A percentile compares a stretch with the other conserved stretches of the same genome.
phyloP scores from a whole-genome alignment of 1,284 basidiomycete species.

The Heterobasidion occidentale region DNA sequence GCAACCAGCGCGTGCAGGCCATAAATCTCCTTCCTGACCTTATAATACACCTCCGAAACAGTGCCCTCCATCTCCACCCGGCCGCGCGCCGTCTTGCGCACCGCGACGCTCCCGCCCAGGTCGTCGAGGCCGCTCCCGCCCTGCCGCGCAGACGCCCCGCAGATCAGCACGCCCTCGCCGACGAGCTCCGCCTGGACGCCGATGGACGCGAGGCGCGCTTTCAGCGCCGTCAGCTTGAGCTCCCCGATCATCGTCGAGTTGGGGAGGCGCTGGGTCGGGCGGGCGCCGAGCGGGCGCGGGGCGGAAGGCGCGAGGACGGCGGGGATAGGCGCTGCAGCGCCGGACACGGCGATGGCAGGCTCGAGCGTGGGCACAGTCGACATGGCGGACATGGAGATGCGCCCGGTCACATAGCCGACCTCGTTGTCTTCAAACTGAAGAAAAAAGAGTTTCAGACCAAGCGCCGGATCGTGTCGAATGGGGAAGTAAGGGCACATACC shows the following conservation, averaged over 20 bases:
- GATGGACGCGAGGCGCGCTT: constrained; percentile 63
- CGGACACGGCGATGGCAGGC: constrained; percentile 25
- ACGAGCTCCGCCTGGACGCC: constrained; percentile 87
- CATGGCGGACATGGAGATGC: constrained; percentile 74
- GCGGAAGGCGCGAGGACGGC: constrained; percentile 19
- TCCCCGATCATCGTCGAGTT: constrained; percentile 95
- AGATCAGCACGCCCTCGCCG: constrained; percentile 93
- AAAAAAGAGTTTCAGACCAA: constrained; percentile 6
- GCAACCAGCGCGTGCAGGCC: constrained; percentile 82
- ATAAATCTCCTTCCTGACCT: constrained; percentile 83
- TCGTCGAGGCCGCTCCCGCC: constrained; percentile 33
- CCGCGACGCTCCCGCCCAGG: constrained; percentile 74
- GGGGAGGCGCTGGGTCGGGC: constrained; percentile 55
- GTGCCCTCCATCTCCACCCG: constrained; percentile 84
- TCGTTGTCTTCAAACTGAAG: constrained; percentile 93
- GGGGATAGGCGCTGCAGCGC: not conserved
- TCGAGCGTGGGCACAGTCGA: constrained; percentile 70
- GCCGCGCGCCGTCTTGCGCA: constrained; percentile 79
- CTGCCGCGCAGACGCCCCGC: constrained; percentile 58
- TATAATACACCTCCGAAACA: constrained; percentile 83
- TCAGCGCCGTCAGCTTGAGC: constrained; percentile 82
- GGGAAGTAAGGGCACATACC: constrained; percentile 36
- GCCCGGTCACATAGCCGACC: constrained; percentile 85
- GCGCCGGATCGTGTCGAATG: not conserved
- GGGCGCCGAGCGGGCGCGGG: constrained; percentile 48